Evolutionary conservation across 805 yeast genomes (phyloP).

Genomic region (Diddensiella santjacobensis): DNA sequence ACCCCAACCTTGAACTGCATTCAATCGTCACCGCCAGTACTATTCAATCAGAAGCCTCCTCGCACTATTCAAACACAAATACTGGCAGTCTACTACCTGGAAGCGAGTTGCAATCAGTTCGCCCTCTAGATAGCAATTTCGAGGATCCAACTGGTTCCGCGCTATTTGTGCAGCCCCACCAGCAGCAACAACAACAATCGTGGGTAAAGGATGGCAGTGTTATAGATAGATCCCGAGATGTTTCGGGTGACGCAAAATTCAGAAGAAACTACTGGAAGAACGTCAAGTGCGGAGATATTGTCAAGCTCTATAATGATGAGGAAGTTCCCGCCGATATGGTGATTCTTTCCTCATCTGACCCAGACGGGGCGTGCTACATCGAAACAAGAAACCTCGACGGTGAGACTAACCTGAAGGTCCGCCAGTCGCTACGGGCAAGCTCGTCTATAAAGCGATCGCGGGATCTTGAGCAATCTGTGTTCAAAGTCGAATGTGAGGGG

Average conservation of each 20-base stretch:
- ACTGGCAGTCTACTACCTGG: conserved; percentile 3
- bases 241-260: conserved; percentile 38
- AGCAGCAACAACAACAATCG: not conserved
- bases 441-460: conserved; percentile 49
- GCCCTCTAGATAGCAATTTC: conserved; percentile 1
- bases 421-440: conserved; percentile 53
- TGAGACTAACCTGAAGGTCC: conserved; percentile 68
- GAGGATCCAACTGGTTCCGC: not conserved
- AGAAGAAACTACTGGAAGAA: conserved; percentile 63
- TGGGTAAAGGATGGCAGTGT: conserved; percentile 21
- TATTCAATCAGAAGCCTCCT: not conserved
- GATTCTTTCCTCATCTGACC: conserved; percentile 63
- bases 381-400: conserved; percentile 73
- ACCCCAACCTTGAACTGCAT: conserved; percentile 7
- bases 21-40: conserved; percentile 5
- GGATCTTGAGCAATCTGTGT: conserved; percentile 55
- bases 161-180: not conserved
- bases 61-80: not conserved
- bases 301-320: conserved; percentile 64
- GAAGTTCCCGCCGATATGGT: conserved; percentile 76
- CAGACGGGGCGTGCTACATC: conserved; percentile 63
- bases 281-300: conserved; percentile 69
- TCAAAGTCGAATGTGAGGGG: conserved; percentile 65
- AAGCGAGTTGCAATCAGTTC: conserved; percentile 7
- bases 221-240: conserved; percentile 31